Evolutionary conservation across 306 rosid genomes (phyloP).

Genomic region (Fragaria iinumae): DNA sequence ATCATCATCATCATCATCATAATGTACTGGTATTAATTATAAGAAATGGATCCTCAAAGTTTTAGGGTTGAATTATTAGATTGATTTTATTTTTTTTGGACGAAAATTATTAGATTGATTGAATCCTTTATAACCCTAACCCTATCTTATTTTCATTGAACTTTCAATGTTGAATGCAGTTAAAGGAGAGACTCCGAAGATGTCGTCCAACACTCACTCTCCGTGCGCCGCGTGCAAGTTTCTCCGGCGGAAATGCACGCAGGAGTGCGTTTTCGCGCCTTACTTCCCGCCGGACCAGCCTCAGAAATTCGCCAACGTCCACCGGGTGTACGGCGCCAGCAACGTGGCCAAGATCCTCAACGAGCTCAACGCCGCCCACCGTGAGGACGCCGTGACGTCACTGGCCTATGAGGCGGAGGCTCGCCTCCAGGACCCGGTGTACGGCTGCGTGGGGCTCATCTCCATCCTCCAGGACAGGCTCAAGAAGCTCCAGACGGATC

Average conservation of each 20-base stretch:
- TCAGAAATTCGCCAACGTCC: slow-evolving; percentile 74
- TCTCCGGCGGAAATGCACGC: slow-evolving; percentile 80
- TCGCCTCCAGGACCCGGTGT: slow-evolving; percentile 73
- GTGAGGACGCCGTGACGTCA: slow-evolving; percentile 84
- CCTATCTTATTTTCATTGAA: not conserved
- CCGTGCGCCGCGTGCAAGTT: slow-evolving; percentile 95
- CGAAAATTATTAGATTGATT: not conserved
- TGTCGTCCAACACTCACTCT: slow-evolving; percentile 49
- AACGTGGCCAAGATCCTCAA: slow-evolving; percentile 79
- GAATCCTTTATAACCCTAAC: not conserved
- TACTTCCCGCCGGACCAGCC: slow-evolving; percentile 95
- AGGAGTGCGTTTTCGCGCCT: slow-evolving; percentile 88
- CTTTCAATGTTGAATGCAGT: not conserved
- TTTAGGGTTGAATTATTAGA: not conserved
- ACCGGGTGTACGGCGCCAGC: slow-evolving; percentile 86
- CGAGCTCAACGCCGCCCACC: slow-evolving; percentile 55
- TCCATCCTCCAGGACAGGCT: slow-evolving; percentile 68
- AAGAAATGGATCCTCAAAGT: slow-evolving; percentile 4
- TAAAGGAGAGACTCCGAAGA: not conserved
- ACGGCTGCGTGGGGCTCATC: slow-evolving; percentile 88
- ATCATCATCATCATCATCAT: not conserved
- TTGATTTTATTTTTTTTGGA: not conserved
- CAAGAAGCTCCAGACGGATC: slow-evolving; percentile 52
- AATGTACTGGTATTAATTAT: not conserved
- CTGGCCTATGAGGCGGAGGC: slow-evolving; percentile 86